Conservation (phyloP, 345 rosid genomes). For the Sisymbrium altissimum region DNA sequence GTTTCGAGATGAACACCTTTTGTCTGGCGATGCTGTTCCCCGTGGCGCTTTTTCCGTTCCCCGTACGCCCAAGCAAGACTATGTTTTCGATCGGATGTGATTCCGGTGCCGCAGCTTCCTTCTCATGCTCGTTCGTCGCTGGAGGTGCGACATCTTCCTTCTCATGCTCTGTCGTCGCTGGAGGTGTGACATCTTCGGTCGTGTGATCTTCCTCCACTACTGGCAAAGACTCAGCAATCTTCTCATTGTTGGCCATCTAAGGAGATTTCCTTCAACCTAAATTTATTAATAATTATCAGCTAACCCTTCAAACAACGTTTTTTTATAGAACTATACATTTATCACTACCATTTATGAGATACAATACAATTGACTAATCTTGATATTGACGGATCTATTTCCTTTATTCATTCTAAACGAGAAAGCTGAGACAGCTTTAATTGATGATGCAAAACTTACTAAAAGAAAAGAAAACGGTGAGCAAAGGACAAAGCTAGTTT, state of each 20-base stretch:
- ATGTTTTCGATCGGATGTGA: neutral
- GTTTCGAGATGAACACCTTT: neutral
- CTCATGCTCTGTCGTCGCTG: no score
- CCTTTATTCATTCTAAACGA: neutral
- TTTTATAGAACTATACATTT: no score
- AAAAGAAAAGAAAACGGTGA: no score
- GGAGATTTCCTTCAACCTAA: neutral
- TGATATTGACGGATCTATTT: no score
- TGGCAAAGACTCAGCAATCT: neutral
- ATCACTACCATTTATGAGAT: no score
- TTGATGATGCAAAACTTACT: neutral
- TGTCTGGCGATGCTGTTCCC: neutral
- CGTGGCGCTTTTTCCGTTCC: neutral
- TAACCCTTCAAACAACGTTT: neutral
- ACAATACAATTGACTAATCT: no score
- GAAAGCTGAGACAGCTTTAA: neutral
- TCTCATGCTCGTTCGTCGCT: neutral
- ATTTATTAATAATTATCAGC: neutral
- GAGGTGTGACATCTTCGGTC: no score
- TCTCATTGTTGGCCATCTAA: neutral
- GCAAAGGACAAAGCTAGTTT: no score
- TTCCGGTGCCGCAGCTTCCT: neutral
- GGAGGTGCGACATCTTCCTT: neutral
- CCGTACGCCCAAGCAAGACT: neutral
- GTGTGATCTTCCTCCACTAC: neutral